A percentile compares a stretch with the other conserved stretches of the same genome.
phyloP scores from a whole-genome alignment of 768 basidiomycete genomes.

The Butyriboletus loyo region DNA sequence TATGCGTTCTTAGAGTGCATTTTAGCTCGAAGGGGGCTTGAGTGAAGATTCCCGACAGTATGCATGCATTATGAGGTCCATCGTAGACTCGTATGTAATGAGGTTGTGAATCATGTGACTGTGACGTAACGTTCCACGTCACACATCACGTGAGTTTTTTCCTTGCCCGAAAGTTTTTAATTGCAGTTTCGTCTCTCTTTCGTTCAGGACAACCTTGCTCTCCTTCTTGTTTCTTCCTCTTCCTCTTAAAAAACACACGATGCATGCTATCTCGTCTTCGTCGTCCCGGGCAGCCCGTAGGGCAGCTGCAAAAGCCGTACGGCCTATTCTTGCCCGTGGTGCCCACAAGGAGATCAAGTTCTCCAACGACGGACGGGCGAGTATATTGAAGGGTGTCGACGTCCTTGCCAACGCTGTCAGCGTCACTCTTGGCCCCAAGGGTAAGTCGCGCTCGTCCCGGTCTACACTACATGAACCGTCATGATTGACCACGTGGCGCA shows the following conservation, averaged over 20 bases:
- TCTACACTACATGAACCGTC: too few relatives aligned
- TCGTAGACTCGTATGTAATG: too few relatives aligned
- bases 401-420: slow-evolving; percentile 95
- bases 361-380: slow-evolving; percentile 90
- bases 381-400: slow-evolving; percentile 94
- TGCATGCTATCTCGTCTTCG: slow-evolving; percentile 70
- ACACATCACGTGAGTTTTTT: slow-evolving; percentile 32
- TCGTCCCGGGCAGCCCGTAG: slow-evolving; percentile 69
- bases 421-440: slow-evolving; percentile 96
- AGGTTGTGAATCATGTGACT: too few relatives aligned
- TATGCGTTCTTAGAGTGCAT: too few relatives aligned
- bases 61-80: too few relatives aligned
- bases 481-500: slow-evolving; percentile 29
- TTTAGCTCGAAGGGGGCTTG: too few relatives aligned
- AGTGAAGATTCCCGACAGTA: too few relatives aligned
- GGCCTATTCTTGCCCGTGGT: slow-evolving; percentile 59
- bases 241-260: slow-evolving; percentile 29
- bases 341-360: slow-evolving; percentile 97
- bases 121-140: background rate
- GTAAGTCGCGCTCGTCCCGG: slow-evolving; percentile 35
- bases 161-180: slow-evolving; percentile 24
- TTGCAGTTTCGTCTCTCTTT: slow-evolving; percentile 9
- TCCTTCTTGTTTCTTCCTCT: background rate
- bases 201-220: background rate
- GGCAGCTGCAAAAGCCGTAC: slow-evolving; percentile 54